A percentile compares a stretch with the other conserved stretches of the same genome.
phyloP scores from a whole-genome alignment of 345 rosid species.

The Gossypium stocksii region DNA sequence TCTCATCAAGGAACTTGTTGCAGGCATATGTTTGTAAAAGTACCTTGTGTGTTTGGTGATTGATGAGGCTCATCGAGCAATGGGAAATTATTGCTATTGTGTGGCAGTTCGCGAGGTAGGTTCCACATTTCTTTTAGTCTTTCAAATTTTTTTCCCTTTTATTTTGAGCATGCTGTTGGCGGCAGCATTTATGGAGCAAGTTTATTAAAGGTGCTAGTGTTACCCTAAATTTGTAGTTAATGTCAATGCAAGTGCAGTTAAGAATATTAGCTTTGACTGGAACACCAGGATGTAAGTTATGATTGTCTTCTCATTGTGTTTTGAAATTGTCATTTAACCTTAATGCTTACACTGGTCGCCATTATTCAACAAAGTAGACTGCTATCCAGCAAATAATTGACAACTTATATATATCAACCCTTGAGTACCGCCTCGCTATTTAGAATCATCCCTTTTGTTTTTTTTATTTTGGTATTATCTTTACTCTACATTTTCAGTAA shows the following conservation, averaged over 20 bases:
- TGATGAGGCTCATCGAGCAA: constrained; percentile 97
- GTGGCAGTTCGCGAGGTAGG: constrained; percentile 88
- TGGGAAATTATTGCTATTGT: constrained; percentile 83
- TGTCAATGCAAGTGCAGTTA: constrained; percentile 64
- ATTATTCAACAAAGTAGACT: constrained; percentile 69
- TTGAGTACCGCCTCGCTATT: background rate
- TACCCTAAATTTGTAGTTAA: constrained; percentile 50
- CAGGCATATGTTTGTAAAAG: constrained; percentile 78
- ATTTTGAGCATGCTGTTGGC: constrained; percentile 5
- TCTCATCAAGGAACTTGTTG: too few relatives aligned
- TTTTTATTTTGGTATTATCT: too few relatives aligned
- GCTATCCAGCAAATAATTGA: constrained; percentile 75
- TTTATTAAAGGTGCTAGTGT: constrained; percentile 18
- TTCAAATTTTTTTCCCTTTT: background rate
- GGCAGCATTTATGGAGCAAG: constrained; percentile 11
- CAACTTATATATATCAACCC: constrained; percentile 49
- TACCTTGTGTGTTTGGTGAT: constrained; percentile 82
- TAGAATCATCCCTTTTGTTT: too few relatives aligned
- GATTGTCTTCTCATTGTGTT: constrained; percentile 6
- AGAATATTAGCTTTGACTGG: constrained; percentile 91
- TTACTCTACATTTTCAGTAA: too few relatives aligned
- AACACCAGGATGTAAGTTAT: constrained; percentile 92
- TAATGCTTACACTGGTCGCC: constrained; percentile 13
- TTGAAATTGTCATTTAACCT: background rate
- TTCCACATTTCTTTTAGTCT: constrained; percentile 11